Conservation (phyloP, 768 basidiomycete species). For the Coprinopsis cinerea region DNA sequence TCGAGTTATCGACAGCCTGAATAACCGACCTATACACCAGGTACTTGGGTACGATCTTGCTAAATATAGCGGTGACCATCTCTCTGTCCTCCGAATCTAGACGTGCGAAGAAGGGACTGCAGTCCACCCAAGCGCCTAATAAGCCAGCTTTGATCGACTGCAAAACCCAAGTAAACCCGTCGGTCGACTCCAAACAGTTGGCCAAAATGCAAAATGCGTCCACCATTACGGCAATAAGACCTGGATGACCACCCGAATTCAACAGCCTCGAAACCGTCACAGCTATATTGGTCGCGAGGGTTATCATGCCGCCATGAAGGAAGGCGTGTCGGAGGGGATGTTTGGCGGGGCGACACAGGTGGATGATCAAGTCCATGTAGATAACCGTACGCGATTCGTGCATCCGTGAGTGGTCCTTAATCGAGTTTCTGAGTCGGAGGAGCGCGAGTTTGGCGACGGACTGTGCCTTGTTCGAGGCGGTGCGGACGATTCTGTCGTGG, state of each 20-base stretch:
- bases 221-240: constrained; percentile 21
- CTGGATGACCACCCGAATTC: constrained; percentile 7
- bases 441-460: constrained; percentile 24
- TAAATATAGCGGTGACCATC: constrained; percentile 23
- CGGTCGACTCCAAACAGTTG: constrained; percentile 31
- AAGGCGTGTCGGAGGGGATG: constrained; percentile 28
- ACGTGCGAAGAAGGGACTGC: constrained; percentile 21
- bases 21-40: constrained; percentile 34
- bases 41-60: constrained; percentile 26
- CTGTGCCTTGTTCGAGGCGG: constrained; percentile 22
- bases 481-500: constrained; percentile 22
- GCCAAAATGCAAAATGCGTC: constrained; percentile 25
- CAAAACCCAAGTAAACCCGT: constrained; percentile 32
- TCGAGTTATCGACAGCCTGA: constrained; percentile 23
- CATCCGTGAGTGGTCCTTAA: constrained; percentile 14
- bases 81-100: constrained; percentile 24
- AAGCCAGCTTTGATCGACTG: constrained; percentile 28
- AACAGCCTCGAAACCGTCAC: constrained; percentile 20
- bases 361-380: constrained; percentile 26
- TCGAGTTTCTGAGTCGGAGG: constrained; percentile 20
- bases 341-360: constrained; percentile 21
- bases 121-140: constrained; percentile 23
- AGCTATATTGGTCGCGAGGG: constrained; percentile 24
- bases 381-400: constrained; percentile 18
- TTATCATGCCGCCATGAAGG: constrained; percentile 25